Evolutionary conservation across 2,329 filamentous ascomycete species (phyloP).

Genomic region (Colletotrichum shisoi): DNA sequence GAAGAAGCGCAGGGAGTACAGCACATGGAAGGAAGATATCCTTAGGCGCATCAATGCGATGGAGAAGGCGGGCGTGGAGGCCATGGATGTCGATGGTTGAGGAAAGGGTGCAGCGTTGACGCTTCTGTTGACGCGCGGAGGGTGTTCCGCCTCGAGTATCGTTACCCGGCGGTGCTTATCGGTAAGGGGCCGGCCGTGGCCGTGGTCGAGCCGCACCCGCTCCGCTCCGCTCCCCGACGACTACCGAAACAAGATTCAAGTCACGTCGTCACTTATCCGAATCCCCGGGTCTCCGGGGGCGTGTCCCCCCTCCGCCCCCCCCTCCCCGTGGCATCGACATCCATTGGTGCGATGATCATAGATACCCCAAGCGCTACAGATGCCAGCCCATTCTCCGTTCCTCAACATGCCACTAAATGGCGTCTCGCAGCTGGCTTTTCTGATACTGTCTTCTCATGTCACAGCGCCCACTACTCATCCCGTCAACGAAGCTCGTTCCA

Average conservation of each 20-base stretch:
- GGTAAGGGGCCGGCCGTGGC: not conserved
- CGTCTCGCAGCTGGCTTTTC: no score
- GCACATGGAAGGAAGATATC: slow-evolving; percentile 69
- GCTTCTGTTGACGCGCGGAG: not conserved
- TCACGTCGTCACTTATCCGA: not conserved
- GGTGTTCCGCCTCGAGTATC: not conserved
- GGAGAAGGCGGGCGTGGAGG: slow-evolving; percentile 48
- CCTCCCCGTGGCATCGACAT: not conserved
- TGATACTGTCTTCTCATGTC: not conserved
- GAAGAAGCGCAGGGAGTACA: slow-evolving; percentile 67
- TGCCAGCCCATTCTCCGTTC: not conserved
- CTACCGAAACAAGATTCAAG: not conserved
- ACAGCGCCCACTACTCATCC: not conserved
- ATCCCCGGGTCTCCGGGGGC: no score
- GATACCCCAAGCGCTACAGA: not conserved
- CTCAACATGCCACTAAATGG: not conserved
- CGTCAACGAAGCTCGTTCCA: not conserved
- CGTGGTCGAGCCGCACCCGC: not conserved
- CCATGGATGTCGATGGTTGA: slow-evolving; percentile 49
- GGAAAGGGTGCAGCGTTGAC: not conserved
- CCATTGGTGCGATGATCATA: not conserved
- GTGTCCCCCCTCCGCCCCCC: not conserved
- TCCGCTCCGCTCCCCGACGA: not conserved
- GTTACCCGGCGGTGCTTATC: not conserved
- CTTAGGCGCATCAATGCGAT: slow-evolving; percentile 63